Evolutionary conservation across 495 filamentous ascomycete species (phyloP), one percentile per base, ranked within the genome.

Genomic region (Hypoxylon crocopeplum): DNA sequence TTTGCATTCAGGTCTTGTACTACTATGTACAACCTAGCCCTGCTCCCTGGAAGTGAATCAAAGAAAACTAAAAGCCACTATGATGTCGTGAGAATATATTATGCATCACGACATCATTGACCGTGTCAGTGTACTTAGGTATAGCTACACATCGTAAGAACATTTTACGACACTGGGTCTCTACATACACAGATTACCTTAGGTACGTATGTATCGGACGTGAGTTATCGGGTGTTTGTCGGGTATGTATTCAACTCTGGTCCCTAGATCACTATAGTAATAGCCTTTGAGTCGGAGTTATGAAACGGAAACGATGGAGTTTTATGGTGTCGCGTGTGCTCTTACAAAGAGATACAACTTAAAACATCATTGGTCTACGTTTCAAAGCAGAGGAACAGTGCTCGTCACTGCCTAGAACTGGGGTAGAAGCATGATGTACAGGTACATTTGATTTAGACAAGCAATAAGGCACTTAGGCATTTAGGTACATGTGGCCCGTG

Each of bases 61-160:
- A 19, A 41, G 27, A 22, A 40, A 46, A 19, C 8, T 25, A 48
- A 37, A 45, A 48, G 45, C 37, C 29, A 38, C 45, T 38, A 62
- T 56, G 51, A 62, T 62, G 58, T 62, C 51, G 58, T 27, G 29
- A 62, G 44, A 56, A 25, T 48, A 55, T 19, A 41, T 42, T 39
- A 37, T 61, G 57, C 57, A 39, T 61, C 50, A 61, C 57, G 49
- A 61, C 57, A 60, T 60, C 42, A 48, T 47, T 27, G n/a, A 30
- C n/a, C n/a, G 25, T 29, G 10, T 29, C 25, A 10, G 25, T 29
- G 25, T 29, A 29, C 10, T 29, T 29, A 5, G 5, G 25, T 29
- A 29, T 29, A 29, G n/a, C n/a, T n/a, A n/a, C n/a, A n/a, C n/a
- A n/a, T 29, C 25, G 10, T 29, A 8, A 8, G 24, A 4, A 27